A percentile compares a stretch with the other conserved stretches of the same genome.
Conservation (phyloP, 1,284 basidiomycete genomes). For the Naganishia albida region DNA sequence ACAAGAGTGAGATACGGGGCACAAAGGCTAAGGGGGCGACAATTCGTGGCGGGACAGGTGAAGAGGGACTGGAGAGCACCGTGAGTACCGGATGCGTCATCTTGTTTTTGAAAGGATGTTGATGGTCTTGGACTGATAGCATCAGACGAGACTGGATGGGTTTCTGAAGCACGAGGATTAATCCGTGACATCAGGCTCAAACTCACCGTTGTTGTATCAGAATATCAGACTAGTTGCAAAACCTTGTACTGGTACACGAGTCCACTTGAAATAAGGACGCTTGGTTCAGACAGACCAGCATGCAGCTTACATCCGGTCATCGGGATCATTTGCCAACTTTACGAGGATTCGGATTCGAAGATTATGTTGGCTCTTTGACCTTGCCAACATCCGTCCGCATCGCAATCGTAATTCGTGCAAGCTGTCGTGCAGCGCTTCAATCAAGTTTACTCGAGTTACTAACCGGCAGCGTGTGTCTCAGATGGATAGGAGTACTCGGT, state of each 20-base stretch:
- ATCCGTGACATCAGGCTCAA: neutral
- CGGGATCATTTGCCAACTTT: too few species aligned
- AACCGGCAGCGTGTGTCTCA: slow-evolving; percentile 1
- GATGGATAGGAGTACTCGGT: neutral
- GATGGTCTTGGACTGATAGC: neutral
- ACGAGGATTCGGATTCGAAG: too few species aligned
- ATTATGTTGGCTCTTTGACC: too few species aligned
- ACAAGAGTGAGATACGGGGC: slow-evolving; percentile 3
- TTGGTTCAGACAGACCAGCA: too few species aligned
- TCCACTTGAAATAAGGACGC: too few species aligned
- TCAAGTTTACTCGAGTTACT: neutral
- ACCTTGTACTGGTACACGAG: too few species aligned
- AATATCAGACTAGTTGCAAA: neutral
- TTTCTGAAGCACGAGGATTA: slow-evolving; percentile 26
- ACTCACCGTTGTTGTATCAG: too few species aligned
- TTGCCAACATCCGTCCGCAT: too few species aligned
- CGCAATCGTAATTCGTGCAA: too few species aligned
- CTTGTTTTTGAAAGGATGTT: neutral
- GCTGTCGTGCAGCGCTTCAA: too few species aligned
- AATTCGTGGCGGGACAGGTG: neutral
- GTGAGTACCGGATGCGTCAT: neutral
- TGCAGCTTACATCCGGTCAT: too few species aligned
- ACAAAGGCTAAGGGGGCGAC: slow-evolving; percentile 2
- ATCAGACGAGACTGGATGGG: slow-evolving; percentile 29
- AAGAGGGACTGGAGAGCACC: slow-evolving; percentile 16